Conservation (phyloP, 2,329 filamentous ascomycete genomes). For the Aspergillus puulaauensis region DNA sequence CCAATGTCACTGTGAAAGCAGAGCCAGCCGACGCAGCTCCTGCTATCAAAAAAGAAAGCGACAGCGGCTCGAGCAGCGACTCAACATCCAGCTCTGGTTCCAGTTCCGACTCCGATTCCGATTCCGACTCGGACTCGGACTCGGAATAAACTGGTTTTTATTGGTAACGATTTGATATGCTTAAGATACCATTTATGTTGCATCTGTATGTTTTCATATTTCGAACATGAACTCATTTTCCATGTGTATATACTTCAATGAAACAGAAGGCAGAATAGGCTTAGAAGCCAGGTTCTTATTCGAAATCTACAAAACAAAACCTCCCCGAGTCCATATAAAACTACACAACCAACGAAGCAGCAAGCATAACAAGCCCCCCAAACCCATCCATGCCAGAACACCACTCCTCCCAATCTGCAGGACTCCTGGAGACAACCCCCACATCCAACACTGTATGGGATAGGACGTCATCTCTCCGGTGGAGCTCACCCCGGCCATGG, state of each 20-base stretch:
- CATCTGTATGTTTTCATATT: too few species aligned
- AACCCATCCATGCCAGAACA: constrained; percentile 48
- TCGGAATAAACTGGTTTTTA: not conserved
- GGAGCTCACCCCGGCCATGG: not conserved
- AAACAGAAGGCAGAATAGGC: too few species aligned
- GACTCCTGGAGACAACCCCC: not conserved
- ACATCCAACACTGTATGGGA: not conserved
- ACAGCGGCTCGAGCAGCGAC: not conserved
- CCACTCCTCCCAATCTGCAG: constrained; percentile 46
- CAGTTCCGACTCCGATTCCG: not conserved
- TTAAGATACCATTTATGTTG: constrained; percentile 4
- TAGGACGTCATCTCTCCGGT: not conserved
- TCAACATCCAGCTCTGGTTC: not conserved
- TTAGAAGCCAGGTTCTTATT: too few species aligned
- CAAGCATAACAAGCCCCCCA: constrained; percentile 48
- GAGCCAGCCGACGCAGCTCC: not conserved
- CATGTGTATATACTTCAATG: not conserved
- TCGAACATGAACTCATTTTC: too few species aligned
- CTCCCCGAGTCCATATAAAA: too few species aligned
- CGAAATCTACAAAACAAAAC: too few species aligned
- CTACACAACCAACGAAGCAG: constrained; percentile 34
- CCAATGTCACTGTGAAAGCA: not conserved
- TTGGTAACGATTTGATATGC: not conserved
- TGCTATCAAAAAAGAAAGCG: not conserved
- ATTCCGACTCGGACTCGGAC: not conserved